Percentiles rank a stretch among this genome's conserved stretches.
These are phyloP conservation scores for Penicillium chermesinum DNA, from an alignment of 495 filamentous ascomycete species.

Conservation along the genomic window DNA sequence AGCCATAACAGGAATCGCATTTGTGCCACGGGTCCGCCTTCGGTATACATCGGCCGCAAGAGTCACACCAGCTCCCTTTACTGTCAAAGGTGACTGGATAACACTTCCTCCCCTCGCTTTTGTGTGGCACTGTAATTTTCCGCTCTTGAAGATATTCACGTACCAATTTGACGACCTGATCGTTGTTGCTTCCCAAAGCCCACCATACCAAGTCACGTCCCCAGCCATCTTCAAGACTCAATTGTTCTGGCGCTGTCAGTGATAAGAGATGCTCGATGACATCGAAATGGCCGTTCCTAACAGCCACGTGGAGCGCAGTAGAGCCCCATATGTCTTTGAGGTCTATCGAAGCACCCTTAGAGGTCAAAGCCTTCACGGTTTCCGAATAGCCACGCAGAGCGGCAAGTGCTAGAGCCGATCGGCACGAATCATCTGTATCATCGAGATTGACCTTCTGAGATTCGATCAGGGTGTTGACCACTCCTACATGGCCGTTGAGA, in stretches of 20 bases:
- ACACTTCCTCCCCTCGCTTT: not conserved
- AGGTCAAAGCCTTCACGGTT: not conserved
- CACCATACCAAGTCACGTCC: slow-evolving; percentile 2
- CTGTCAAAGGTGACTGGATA: not conserved
- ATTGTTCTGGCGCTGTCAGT: not conserved
- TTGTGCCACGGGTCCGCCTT: not conserved
- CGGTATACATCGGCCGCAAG: not conserved
- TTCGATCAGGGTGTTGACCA: not conserved
- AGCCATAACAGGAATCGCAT: not conserved
- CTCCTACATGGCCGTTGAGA: not conserved
- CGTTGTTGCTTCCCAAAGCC: not conserved
- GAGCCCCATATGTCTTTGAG: slow-evolving; percentile 1
- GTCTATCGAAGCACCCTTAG: not conserved
- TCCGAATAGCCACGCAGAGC: not conserved
- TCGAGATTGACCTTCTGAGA: not conserved
- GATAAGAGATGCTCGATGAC: not conserved
- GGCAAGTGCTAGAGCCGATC: not conserved
- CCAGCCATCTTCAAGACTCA: not conserved
- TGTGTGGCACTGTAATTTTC: not conserved
- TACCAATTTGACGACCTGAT: not conserved
- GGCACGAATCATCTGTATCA: not conserved
- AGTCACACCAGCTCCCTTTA: not conserved
- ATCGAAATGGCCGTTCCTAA: not conserved
- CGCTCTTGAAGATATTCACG: not conserved
- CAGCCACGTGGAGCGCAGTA: not conserved